These are phyloP conservation scores for Grosmannia huntii DNA, from an alignment of 2,329 filamentous ascomycete genomes.

Conservation along the genomic window DNA sequence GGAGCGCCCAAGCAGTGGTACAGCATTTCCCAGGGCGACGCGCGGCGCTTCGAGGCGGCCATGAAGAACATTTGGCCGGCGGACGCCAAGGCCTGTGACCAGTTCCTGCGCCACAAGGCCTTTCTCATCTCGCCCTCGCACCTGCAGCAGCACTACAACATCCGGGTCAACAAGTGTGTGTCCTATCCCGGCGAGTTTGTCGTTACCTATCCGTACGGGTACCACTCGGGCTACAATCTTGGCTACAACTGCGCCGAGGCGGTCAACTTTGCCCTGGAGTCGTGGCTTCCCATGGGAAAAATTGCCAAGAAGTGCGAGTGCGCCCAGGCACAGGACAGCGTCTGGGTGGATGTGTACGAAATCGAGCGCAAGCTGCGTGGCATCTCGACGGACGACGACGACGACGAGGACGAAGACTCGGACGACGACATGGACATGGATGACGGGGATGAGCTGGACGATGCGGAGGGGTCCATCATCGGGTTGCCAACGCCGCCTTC, in stretches of 20 bases:
- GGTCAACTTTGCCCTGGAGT: constrained; percentile 93
- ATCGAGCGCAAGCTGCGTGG: constrained; percentile 90
- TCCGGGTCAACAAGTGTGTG: constrained; percentile 90
- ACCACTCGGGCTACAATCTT: constrained; percentile 94
- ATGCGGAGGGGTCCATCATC: constrained; percentile 47
- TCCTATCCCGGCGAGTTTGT: constrained; percentile 97
- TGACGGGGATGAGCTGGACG: constrained; percentile 39
- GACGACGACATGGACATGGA: constrained; percentile 54
- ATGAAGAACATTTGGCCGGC: constrained; percentile 95
- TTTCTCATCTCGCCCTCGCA: constrained; percentile 90
- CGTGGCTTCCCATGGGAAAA: constrained; percentile 88
- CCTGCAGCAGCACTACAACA: constrained; percentile 76
- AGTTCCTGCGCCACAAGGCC: constrained; percentile 94
- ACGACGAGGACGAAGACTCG: constrained; percentile 53
- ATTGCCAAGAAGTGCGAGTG: constrained; percentile 96
- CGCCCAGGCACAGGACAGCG: constrained; percentile 86
- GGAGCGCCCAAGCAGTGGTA: constrained; percentile 99
- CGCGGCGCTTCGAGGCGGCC: constrained; percentile 78
- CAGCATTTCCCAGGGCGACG: constrained; percentile 93
- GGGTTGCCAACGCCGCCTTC: constrained; percentile 69
- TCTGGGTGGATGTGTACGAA: constrained; percentile 95
- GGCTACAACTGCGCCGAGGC: constrained; percentile 98
- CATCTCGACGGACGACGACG: constrained; percentile 74
- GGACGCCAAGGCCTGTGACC: constrained; percentile 88
- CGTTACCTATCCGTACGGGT: constrained; percentile 96